Conservation (phyloP, 1,284 basidiomycete genomes). For the Tranzscheliella williamsii region DNA sequence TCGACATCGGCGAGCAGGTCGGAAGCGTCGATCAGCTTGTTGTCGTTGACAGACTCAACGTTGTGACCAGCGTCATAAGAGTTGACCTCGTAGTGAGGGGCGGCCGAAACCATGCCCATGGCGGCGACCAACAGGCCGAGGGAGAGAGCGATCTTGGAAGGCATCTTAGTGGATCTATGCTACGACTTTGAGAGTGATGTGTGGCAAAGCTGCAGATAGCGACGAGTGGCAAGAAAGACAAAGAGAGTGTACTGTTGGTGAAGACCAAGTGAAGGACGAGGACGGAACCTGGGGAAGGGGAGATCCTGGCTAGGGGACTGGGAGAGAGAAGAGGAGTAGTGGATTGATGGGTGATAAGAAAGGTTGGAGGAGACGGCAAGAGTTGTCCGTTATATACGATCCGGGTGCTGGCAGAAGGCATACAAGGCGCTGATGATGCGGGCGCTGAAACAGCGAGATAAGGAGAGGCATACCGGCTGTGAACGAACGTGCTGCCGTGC, state of each 20-base stretch:
- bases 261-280: neutral
- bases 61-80: constrained; percentile 36
- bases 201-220: neutral
- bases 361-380: neutral
- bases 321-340: constrained; percentile 1
- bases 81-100: constrained; percentile 22
- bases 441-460: too few relatives aligned
- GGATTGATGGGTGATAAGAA: constrained; percentile 1
- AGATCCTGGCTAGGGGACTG: neutral
- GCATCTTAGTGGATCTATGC: constrained; percentile 13
- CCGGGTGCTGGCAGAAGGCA: too few relatives aligned
- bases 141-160: constrained; percentile 39
- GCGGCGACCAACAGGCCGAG: constrained; percentile 27
- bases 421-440: too few relatives aligned
- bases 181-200: neutral
- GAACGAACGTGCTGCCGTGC: too few relatives aligned
- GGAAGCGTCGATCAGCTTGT: constrained; percentile 31
- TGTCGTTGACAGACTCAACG: constrained; percentile 23
- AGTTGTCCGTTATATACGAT: too few relatives aligned
- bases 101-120: constrained; percentile 33
- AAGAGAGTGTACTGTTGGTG: neutral
- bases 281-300: neutral
- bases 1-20: constrained; percentile 11
- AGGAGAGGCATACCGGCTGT: too few relatives aligned
- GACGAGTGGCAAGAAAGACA: neutral